Percentiles rank a stretch among this genome's conserved stretches.
Evolutionary conservation across 2,329 filamentous ascomycete genomes (phyloP).

Genomic region (Pseudocercospora macadamiae): DNA sequence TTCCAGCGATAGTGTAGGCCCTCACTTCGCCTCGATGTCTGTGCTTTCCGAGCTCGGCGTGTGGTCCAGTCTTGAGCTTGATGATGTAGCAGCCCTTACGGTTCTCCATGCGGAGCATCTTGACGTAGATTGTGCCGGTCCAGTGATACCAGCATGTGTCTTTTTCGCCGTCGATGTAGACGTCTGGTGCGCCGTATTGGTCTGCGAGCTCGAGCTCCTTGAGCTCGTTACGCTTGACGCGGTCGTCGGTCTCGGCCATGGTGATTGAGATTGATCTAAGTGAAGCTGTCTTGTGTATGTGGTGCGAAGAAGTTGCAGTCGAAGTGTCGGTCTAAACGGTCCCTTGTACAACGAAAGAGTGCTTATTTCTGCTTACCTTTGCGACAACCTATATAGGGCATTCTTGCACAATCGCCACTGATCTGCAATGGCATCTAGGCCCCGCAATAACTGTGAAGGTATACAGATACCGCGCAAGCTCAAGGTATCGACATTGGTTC

Average conservation of each 20-base stretch:
- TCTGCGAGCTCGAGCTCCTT: slow-evolving; percentile 13
- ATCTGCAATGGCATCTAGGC: neutral
- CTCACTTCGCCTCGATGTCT: slow-evolving; percentile 15
- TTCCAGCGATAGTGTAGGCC: slow-evolving; percentile 11
- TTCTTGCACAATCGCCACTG: neutral
- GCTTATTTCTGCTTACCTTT: neutral
- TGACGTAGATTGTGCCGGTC: slow-evolving; percentile 16
- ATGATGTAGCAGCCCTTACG: slow-evolving; percentile 16
- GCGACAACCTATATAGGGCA: neutral
- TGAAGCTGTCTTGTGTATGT: neutral
- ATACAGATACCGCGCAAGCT: neutral
- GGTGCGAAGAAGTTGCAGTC: neutral
- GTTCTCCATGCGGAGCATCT: slow-evolving; percentile 14
- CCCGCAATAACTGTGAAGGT: neutral
- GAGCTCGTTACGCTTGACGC: slow-evolving; percentile 10
- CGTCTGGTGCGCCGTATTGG: slow-evolving; percentile 9
- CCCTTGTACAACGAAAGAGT: neutral
- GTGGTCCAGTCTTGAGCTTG: slow-evolving; percentile 13
- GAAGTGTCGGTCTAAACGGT: too few relatives aligned
- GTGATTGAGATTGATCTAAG: too few relatives aligned
- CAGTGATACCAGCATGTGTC: slow-evolving; percentile 17
- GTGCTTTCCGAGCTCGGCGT: slow-evolving; percentile 18
- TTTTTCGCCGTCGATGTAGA: slow-evolving; percentile 17
- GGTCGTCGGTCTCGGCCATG: slow-evolving; percentile 1
- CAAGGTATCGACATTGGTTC: neutral